These are phyloP conservation scores for Suillus discolor DNA, from an alignment of 768 basidiomycete genomes.

Conservation along the genomic window DNA sequence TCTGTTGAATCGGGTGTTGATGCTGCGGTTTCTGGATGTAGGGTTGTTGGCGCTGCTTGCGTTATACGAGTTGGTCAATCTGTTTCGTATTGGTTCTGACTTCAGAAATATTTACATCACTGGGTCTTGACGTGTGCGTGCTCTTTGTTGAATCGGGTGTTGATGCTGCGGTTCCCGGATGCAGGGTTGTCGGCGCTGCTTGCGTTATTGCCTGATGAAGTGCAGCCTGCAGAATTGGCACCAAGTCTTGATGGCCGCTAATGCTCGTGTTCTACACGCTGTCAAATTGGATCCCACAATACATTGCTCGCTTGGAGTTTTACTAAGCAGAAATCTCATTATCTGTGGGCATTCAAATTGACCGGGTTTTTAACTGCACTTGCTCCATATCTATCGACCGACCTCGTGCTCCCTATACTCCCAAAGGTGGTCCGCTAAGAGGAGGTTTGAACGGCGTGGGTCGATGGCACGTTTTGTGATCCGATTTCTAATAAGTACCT, in stretches of 20 bases:
- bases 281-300: background rate
- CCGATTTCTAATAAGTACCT: background rate
- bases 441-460: background rate
- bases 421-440: background rate
- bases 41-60: background rate
- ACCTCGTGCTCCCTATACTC: background rate
- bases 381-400: background rate
- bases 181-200: background rate
- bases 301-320: background rate
- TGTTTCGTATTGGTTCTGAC: too few relatives aligned
- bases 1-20: background rate
- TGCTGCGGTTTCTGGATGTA: background rate
- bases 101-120: background rate
- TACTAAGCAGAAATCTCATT: background rate
- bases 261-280: background rate
- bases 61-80: too few relatives aligned
- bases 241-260: background rate
- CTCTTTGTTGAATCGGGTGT: background rate
- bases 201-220: background rate
- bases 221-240: background rate
- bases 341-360: background rate
- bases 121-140: background rate
- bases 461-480: background rate
- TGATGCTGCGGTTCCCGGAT: conserved; percentile 1
- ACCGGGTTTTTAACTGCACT: too few relatives aligned